A percentile compares a stretch with the other conserved stretches of the same genome.
Conservation (phyloP, 1,284 basidiomycete genomes). For the Meira nashicola region DNA sequence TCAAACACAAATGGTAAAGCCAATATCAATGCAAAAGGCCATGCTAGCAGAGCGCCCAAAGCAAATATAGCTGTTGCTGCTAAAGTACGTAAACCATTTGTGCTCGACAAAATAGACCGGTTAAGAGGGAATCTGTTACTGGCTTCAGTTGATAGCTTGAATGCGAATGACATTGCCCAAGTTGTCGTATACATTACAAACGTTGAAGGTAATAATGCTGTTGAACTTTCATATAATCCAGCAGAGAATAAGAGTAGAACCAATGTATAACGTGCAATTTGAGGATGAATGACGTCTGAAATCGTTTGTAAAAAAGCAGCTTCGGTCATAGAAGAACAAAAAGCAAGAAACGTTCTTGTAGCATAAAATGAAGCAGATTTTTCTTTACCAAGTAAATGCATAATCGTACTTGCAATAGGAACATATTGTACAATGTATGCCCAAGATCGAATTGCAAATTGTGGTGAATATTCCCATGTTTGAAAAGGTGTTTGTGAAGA, state of each 20-base stretch:
- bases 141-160: slow-evolving; percentile 61
- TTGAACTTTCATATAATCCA: slow-evolving; percentile 86
- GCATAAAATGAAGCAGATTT: slow-evolving; percentile 74
- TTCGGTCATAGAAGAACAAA: slow-evolving; percentile 73
- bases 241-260: slow-evolving; percentile 78
- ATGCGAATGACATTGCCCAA: slow-evolving; percentile 71
- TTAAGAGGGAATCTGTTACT: slow-evolving; percentile 9
- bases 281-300: slow-evolving; percentile 74
- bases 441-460: slow-evolving; percentile 88
- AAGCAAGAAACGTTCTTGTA: slow-evolving; percentile 72
- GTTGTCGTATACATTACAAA: slow-evolving; percentile 89
- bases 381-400: not conserved
- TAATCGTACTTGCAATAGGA: slow-evolving; percentile 19
- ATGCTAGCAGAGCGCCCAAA: slow-evolving; percentile 80
- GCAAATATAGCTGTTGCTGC: slow-evolving; percentile 70
- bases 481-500: slow-evolving; percentile 66
- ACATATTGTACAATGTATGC: slow-evolving; percentile 68
- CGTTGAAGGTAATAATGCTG: slow-evolving; percentile 68
- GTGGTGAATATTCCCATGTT: slow-evolving; percentile 93
- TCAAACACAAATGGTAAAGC: slow-evolving; percentile 85
- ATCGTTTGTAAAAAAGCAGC: slow-evolving; percentile 79
- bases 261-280: slow-evolving; percentile 84
- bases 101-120: not conserved
- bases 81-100: slow-evolving; percentile 36
- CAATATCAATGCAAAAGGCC: slow-evolving; percentile 87